These are phyloP conservation scores for Ascomycota sp. DNA, from an alignment of 2,329 filamentous ascomycete genomes.

Conservation along the genomic window DNA sequence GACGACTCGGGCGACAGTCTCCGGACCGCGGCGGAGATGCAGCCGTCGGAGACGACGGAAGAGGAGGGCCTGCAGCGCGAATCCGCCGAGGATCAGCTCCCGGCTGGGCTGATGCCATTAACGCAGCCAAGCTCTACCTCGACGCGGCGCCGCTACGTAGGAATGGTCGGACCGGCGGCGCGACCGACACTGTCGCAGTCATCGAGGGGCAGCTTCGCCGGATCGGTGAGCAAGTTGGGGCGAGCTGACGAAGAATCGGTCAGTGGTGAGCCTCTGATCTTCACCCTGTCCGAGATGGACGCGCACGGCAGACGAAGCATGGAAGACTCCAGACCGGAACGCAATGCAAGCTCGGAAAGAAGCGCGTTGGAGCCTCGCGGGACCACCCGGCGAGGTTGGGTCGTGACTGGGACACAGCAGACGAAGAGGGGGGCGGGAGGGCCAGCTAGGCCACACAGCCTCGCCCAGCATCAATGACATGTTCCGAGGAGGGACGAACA, in stretches of 20 bases:
- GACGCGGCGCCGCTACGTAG: constrained; percentile 24
- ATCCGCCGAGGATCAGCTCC: constrained; percentile 24
- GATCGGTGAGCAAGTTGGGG: constrained; percentile 16
- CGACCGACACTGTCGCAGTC: constrained; percentile 23
- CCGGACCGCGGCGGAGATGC: constrained; percentile 22
- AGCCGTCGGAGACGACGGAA: constrained; percentile 16
- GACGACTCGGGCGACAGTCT: constrained; percentile 9
- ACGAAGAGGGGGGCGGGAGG: no score
- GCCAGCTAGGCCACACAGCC: no score
- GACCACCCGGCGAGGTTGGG: constrained; percentile 17
- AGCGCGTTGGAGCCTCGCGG: constrained; percentile 19
- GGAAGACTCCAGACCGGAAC: constrained; percentile 27
- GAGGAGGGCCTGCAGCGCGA: constrained; percentile 20
- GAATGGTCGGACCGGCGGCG: constrained; percentile 14
- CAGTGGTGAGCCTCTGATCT: constrained; percentile 50
- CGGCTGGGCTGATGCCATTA: constrained; percentile 20
- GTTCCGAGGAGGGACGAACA: no score
- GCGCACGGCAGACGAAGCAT: constrained; percentile 35
- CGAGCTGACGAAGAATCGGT: constrained; percentile 26
- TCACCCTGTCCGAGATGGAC: constrained; percentile 54
- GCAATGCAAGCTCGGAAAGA: constrained; percentile 18
- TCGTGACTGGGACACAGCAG: constrained; percentile 3
- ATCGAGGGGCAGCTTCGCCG: constrained; percentile 23
- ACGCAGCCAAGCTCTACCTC: constrained; percentile 23
- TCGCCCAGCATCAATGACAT: no score